Percentiles rank a stretch among this genome's conserved stretches.
phyloP scores from a whole-genome alignment of 2,329 filamentous ascomycete species.

The Trichoderma simmonsii region DNA sequence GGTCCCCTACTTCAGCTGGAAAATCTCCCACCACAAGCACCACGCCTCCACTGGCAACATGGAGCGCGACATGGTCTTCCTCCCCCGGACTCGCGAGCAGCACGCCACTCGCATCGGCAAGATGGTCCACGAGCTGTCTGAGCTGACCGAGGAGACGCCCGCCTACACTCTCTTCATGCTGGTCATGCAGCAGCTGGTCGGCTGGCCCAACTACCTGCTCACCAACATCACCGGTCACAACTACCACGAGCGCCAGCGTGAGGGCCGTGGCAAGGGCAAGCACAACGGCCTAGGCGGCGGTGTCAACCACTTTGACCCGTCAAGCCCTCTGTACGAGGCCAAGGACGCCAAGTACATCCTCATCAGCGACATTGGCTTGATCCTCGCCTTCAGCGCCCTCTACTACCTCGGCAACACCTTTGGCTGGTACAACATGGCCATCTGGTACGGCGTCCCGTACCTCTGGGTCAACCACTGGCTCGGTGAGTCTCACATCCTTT shows the following conservation, averaged over 20 bases:
- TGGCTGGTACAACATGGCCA: slow-evolving; percentile 79
- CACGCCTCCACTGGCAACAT: slow-evolving; percentile 98
- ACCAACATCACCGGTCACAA: slow-evolving; percentile 96
- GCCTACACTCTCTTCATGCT: slow-evolving; percentile 73
- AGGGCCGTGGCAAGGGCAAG: slow-evolving; percentile 94
- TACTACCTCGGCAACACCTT: slow-evolving; percentile 70
- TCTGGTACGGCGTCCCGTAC: slow-evolving; percentile 96
- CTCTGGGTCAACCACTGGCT: slow-evolving; percentile 99
- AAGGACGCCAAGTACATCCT: slow-evolving; percentile 85
- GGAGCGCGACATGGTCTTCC: slow-evolving; percentile 97
- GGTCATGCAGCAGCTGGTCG: slow-evolving; percentile 80
- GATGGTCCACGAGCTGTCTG: slow-evolving; percentile 74
- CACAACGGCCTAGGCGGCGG: slow-evolving; percentile 73
- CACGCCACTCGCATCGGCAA: slow-evolving; percentile 73
- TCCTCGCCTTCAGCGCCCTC: slow-evolving; percentile 59
- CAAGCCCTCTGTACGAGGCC: slow-evolving; percentile 85
- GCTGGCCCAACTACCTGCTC: slow-evolving; percentile 89
- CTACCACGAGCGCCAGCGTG: slow-evolving; percentile 83
- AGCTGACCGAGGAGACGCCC: slow-evolving; percentile 93
- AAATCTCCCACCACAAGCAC: slow-evolving; percentile 98
- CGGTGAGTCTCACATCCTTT: slow-evolving; percentile 56
- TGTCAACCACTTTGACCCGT: slow-evolving; percentile 93
- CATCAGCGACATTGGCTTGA: slow-evolving; percentile 79
- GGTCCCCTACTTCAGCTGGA: slow-evolving; percentile 99
- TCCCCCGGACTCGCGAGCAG: slow-evolving; percentile 85